A percentile compares a stretch with the other conserved stretches of the same genome.
Evolutionary conservation across 129 eudicot genomes (phyloP).

Genomic region (Flaveria trinervia): DNA sequence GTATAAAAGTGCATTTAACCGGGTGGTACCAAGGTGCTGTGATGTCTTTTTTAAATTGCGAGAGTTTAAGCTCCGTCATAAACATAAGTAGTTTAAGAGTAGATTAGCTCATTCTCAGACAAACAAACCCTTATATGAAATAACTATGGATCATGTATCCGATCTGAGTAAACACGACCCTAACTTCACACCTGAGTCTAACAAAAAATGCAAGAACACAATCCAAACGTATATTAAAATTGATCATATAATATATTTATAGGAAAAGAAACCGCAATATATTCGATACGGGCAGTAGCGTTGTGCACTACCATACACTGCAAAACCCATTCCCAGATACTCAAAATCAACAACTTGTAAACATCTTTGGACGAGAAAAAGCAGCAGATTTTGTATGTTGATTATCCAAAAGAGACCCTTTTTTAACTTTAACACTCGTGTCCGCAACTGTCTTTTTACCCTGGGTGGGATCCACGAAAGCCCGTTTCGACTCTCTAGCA

Average conservation of each 20-base stretch:
- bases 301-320: slow-evolving; percentile 19
- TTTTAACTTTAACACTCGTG: slow-evolving; percentile 36
- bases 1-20: no score
- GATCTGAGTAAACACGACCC: neutral
- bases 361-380: slow-evolving; percentile 43
- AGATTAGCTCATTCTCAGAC: no score
- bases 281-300: slow-evolving; percentile 1
- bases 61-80: no score
- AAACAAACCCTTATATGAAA: neutral
- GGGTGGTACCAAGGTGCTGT: no score
- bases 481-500: slow-evolving; percentile 29
- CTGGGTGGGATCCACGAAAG: slow-evolving; percentile 25
- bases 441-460: slow-evolving; percentile 29
- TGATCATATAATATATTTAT: no score
- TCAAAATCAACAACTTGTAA: slow-evolving; percentile 42
- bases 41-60: no score
- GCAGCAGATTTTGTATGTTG: slow-evolving; percentile 39
- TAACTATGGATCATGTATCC: neutral
- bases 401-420: slow-evolving; percentile 28
- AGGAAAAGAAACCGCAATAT: neutral
- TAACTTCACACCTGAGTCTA: neutral
- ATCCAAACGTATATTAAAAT: neutral
- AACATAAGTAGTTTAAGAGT: no score
- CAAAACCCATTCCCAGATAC: slow-evolving; percentile 18
- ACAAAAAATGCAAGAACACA: neutral